These are phyloP conservation scores for Penicillium glabrum DNA, from an alignment of 2,329 filamentous ascomycete genomes.

Conservation along the genomic window DNA sequence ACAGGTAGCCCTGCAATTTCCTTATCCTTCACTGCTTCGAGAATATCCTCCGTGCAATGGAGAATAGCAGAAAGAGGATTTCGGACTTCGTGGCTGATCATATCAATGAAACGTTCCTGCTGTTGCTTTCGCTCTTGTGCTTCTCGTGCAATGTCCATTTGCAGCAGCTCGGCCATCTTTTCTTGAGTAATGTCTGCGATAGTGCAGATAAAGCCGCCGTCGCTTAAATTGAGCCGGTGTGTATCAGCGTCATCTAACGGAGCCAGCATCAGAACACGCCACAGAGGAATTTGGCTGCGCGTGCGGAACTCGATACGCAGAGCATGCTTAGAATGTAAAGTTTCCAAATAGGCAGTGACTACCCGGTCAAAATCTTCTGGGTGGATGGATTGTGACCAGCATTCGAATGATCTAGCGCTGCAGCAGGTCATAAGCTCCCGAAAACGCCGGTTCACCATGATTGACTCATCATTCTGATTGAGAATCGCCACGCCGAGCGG, in stretches of 20 bases:
- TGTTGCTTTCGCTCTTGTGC: constrained; percentile 77
- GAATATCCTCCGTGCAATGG: constrained; percentile 56
- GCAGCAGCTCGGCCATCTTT: constrained; percentile 79
- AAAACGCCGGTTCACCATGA: constrained; percentile 24
- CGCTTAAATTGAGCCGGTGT: constrained; percentile 6
- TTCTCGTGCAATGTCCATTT: constrained; percentile 75
- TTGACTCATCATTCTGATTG: constrained; percentile 15
- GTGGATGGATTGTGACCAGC: constrained; percentile 20
- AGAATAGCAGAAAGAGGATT: constrained; percentile 60
- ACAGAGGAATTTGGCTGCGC: constrained; percentile 8
- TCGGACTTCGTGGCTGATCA: constrained; percentile 59
- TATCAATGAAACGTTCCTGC: constrained; percentile 81
- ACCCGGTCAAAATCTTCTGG: constrained; percentile 19
- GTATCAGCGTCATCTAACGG: constrained; percentile 12
- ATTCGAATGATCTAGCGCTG: constrained; percentile 6
- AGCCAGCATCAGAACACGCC: constrained; percentile 21
- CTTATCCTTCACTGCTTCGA: constrained; percentile 18
- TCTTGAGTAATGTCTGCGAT: constrained; percentile 84
- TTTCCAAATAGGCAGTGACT: constrained; percentile 8
- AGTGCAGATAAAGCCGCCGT: constrained; percentile 24
- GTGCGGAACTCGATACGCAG: constrained; percentile 28
- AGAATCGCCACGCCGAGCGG: constrained; percentile 25
- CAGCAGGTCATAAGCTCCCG: constrained; percentile 12
- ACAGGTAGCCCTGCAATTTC: constrained; percentile 40
- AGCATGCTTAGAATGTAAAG: neutral